Base-by-base conservation (phyloP, 2,329 filamentous ascomycete species). In the Ophiostoma novo-ulmi region DNA sequence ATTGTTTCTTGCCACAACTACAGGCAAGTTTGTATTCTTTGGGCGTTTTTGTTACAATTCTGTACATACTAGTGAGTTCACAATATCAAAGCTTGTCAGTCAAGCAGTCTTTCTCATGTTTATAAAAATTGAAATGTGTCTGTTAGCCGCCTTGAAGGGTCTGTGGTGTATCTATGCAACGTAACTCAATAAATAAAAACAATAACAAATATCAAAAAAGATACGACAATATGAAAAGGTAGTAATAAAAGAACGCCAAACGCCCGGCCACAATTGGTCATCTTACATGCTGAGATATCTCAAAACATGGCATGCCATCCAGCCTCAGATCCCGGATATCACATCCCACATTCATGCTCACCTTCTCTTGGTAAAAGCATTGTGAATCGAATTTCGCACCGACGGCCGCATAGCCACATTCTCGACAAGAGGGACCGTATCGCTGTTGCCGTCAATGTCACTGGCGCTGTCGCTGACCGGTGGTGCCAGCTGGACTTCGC, bases 401-500 rank as follows among this genome's bases (percentile, higher is more conserved):
- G 76, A 73, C 69, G 77, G 75, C 20, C 77, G 72, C 73, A 80
- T 79, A 72, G 77, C 76, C 66, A 77, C 61, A 10, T 64, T 75
- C 72, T 81, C 80, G 38, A 80, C 78, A 4, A 82, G 75, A 14
- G 78, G 78, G 20, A 75, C 76, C 20, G 77, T 73, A 52, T 71
- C 72, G 14, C 66, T 20, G 67, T 70, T 48, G 38, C 36, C 64
- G 17, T 44, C 41, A 2, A 36, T 10, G 63, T 48, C 20, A 26
- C 63, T 44, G 8, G 44, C 63, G 35, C 81, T 79, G 64, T 84
- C 82, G 63, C 78, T 78, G 1, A 82, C 78, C 38, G 80, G 81
- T 22, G 78, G 78, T 8, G 83, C 79, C 52, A 84, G 80, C 52
- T 79, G 78, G 55, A 81, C 78, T 75, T 83, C 82, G 73, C 85